phyloP scores from a whole-genome alignment of 306 rosid species.

The Sechiopsis laciniata region DNA sequence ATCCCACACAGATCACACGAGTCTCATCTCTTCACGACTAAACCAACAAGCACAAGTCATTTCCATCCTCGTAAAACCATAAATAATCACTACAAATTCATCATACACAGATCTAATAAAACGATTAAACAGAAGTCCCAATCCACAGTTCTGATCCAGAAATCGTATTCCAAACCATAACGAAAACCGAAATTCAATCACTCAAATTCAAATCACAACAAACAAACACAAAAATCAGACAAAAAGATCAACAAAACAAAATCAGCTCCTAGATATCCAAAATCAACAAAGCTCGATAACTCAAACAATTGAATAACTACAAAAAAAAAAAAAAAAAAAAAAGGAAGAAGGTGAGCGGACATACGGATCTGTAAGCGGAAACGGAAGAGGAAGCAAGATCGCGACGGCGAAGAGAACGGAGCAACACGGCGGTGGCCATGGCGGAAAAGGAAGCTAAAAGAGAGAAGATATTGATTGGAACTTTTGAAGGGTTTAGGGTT shows the following conservation, averaged over 20 bases:
- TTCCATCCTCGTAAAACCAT: not conserved
- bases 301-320: not conserved
- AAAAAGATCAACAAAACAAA: not conserved
- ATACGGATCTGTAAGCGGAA: slow-evolving; percentile 59
- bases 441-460: not conserved
- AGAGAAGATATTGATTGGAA: not conserved
- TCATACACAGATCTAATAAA: not conserved
- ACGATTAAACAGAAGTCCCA: not conserved
- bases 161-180: not conserved
- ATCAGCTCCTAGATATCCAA: not conserved
- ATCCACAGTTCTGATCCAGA: slow-evolving; percentile 1
- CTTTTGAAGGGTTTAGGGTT: slow-evolving; percentile 30
- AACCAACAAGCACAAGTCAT: not conserved
- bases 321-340: too few relatives aligned
- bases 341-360: slow-evolving; percentile 13
- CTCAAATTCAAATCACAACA: not conserved
- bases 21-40: not conserved
- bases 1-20: not conserved
- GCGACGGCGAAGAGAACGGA: slow-evolving; percentile 52
- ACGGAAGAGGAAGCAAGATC: slow-evolving; percentile 43
- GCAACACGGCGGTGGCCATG: slow-evolving; percentile 50
- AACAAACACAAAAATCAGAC: not conserved
- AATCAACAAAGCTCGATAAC: not conserved
- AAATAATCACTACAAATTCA: not conserved
- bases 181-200: not conserved